A percentile compares a stretch with the other conserved stretches of the same genome.
These are phyloP conservation scores for Solanum bulbocastanum DNA, from an alignment of 257 asterid genomes.

Conservation along the genomic window DNA sequence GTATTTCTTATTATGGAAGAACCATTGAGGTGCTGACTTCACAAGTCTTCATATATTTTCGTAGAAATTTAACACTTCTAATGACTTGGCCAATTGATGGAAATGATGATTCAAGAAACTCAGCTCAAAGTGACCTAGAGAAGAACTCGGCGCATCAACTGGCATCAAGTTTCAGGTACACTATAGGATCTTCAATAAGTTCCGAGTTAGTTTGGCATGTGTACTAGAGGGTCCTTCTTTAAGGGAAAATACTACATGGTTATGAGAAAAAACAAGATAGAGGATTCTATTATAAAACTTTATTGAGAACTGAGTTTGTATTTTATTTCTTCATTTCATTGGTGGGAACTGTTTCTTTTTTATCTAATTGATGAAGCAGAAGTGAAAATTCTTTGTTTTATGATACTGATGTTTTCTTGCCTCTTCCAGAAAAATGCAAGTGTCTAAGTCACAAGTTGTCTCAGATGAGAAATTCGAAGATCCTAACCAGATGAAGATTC, in stretches of 20 bases:
- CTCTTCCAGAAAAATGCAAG: slow-evolving; percentile 69
- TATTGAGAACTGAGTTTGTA: neutral
- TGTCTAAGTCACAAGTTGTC: slow-evolving; percentile 45
- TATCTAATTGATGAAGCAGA: neutral
- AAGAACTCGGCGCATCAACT: neutral
- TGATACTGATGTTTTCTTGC: neutral
- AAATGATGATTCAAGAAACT: neutral
- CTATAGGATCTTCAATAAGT: neutral
- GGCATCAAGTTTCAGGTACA: neutral
- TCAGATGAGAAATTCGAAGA: slow-evolving; percentile 72
- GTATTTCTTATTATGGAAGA: neutral
- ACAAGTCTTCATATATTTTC: neutral
- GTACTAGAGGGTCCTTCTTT: neutral
- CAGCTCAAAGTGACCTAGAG: neutral
- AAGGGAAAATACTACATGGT: neutral
- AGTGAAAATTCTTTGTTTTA: neutral
- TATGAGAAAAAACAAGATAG: neutral
- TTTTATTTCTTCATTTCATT: neutral
- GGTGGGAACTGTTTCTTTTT: neutral
- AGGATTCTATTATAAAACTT: neutral
- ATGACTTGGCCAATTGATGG: slow-evolving; percentile 8
- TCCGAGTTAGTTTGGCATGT: neutral
- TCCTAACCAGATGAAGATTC: slow-evolving; percentile 50
- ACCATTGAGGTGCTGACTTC: neutral
- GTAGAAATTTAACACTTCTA: slow-evolving; percentile 15